phyloP scores from a whole-genome alignment of 805 yeast genomes.

The Candida wancherniae region DNA sequence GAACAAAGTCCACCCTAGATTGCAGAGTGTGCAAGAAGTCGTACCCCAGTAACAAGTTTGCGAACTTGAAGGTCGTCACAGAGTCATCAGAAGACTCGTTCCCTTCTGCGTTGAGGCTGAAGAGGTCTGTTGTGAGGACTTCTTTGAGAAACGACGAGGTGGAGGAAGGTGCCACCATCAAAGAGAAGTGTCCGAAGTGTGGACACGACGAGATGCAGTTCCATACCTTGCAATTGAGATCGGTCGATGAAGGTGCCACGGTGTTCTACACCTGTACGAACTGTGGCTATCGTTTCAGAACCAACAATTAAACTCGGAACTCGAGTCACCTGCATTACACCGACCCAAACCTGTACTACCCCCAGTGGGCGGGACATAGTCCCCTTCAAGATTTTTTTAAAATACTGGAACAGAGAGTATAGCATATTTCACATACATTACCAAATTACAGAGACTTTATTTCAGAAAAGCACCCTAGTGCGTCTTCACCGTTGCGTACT shows the following conservation, averaged over 20 bases:
- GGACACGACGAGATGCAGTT: conserved; percentile 98
- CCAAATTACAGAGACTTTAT: no score
- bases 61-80: conserved; percentile 80
- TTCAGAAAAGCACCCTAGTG: no score
- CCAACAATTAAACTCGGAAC: conserved; percentile 73
- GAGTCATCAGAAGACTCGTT: conserved; percentile 88
- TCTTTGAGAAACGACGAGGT: conserved; percentile 68
- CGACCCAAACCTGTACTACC: no score
- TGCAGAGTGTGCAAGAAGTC: conserved; percentile 50
- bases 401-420: not conserved
- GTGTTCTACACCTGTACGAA: conserved; percentile 94
- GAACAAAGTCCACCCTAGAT: conserved; percentile 43
- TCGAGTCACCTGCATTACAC: no score
- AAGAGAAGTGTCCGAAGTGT: conserved; percentile 98
- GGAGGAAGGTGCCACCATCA: conserved; percentile 94
- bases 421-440: no score
- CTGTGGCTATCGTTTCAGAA: conserved; percentile 91
- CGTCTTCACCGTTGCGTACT: conserved; percentile 45
- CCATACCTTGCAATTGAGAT: conserved; percentile 91
- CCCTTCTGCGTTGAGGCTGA: conserved; percentile 77
- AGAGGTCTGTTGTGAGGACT: conserved; percentile 89
- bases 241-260: conserved; percentile 99
- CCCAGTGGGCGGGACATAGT: no score
- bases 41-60: conserved; percentile 51
- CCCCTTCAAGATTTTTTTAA: no score